phyloP scores from a whole-genome alignment of 1,139 yeast species.

The Kluyveromyces sp. region DNA sequence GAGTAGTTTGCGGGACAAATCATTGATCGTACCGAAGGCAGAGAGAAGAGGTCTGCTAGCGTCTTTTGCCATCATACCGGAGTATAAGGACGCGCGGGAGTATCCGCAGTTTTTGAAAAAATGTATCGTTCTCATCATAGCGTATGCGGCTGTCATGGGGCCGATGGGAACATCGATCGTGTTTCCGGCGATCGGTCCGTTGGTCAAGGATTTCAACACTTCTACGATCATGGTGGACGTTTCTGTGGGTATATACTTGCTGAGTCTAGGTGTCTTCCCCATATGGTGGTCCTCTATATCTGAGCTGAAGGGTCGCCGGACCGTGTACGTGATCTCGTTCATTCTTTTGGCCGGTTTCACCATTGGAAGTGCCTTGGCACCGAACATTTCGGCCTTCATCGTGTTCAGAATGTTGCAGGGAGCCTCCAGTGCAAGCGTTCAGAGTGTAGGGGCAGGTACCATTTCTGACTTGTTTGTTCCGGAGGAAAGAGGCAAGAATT shows the following conservation, averaged over 20 bases:
- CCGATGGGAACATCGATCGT: slow-evolving; percentile 91
- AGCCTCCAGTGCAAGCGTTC: slow-evolving; percentile 80
- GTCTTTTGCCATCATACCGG: slow-evolving; percentile 54
- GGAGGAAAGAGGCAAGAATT: slow-evolving; percentile 66
- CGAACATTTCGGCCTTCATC: slow-evolving; percentile 55
- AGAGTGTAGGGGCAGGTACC: slow-evolving; percentile 87
- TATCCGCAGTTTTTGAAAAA: slow-evolving; percentile 47
- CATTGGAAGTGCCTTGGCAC: slow-evolving; percentile 65
- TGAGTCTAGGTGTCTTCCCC: slow-evolving; percentile 74
- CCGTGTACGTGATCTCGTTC: slow-evolving; percentile 65
- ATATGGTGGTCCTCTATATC: slow-evolving; percentile 85
- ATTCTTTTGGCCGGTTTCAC: slow-evolving; percentile 55
- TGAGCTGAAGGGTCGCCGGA: slow-evolving; percentile 68
- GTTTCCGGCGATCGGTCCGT: slow-evolving; percentile 67
- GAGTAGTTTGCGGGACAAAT: slow-evolving; percentile 9
- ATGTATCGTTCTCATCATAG: slow-evolving; percentile 56
- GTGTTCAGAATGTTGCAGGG: slow-evolving; percentile 67
- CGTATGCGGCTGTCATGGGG: slow-evolving; percentile 71
- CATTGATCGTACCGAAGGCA: slow-evolving; percentile 35
- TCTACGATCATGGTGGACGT: slow-evolving; percentile 57
- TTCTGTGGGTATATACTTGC: slow-evolving; percentile 70
- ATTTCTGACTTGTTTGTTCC: slow-evolving; percentile 66
- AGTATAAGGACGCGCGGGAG: slow-evolving; percentile 64
- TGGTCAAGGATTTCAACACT: slow-evolving; percentile 50
- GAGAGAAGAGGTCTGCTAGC: slow-evolving; percentile 52